phyloP scores from a whole-genome alignment of 495 filamentous ascomycete genomes.

The Annulohypoxylon nitens region DNA sequence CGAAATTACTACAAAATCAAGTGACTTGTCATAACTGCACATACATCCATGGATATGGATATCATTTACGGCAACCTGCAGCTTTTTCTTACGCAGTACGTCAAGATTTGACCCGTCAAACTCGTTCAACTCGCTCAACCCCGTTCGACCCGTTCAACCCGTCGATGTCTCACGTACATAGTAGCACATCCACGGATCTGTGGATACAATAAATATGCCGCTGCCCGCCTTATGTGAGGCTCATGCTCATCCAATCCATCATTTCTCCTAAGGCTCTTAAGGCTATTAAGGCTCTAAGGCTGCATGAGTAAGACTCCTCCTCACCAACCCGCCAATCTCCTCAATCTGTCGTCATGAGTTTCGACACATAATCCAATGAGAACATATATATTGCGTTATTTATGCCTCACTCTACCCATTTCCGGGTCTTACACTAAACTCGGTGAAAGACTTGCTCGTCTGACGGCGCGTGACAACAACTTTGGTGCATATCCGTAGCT shows the following conservation, averaged over 20 bases:
- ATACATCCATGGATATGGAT: neutral
- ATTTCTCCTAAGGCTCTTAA: conserved; percentile 15
- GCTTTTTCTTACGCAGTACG: conserved; percentile 2
- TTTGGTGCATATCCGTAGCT: conserved; percentile 11
- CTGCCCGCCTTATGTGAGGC: conserved; percentile 27
- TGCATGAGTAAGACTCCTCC: conserved; percentile 31
- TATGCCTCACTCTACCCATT: neutral
- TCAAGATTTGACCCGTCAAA: too few species aligned
- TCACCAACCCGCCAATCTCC: conserved; percentile 13
- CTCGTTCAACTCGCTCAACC: too few species aligned
- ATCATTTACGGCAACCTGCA: neutral
- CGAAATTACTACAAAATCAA: neutral
- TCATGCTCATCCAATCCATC: conserved; percentile 25
- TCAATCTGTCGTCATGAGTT: conserved; percentile 9
- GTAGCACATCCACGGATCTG: too few species aligned
- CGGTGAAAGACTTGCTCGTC: conserved; percentile 6
- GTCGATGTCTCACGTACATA: too few species aligned
- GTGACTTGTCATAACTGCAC: neutral
- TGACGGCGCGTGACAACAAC: conserved; percentile 33
- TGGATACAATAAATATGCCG: neutral
- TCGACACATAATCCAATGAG: conserved; percentile 11
- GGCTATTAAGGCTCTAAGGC: neutral
- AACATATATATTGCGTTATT: conserved; percentile 16
- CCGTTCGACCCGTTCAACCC: too few species aligned
- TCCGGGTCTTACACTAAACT: conserved; percentile 27